A percentile compares a stretch with the other conserved stretches of the same genome.
Evolutionary conservation across 306 rosid genomes (phyloP).

Genomic region (Fragaria vesca): DNA sequence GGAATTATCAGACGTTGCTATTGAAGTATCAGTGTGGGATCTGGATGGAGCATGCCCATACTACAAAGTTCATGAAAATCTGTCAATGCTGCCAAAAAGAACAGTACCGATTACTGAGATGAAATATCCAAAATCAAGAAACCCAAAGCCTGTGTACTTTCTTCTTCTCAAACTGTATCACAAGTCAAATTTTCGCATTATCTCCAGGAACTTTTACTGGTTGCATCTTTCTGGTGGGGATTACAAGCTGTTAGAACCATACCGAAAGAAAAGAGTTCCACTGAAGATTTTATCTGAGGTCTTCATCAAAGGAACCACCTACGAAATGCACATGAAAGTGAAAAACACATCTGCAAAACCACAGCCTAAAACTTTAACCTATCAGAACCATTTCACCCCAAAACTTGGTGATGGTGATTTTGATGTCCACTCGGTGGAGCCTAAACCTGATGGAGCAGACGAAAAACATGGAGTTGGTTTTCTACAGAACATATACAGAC

Average conservation of each 20-base stretch:
- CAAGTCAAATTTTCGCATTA: conserved; percentile 48
- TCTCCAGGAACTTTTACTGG: conserved; percentile 94
- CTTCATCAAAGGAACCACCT: conserved; percentile 52
- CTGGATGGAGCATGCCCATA: conserved; percentile 80
- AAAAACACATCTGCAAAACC: conserved; percentile 59
- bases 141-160: conserved; percentile 77
- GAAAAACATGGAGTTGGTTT: conserved; percentile 38
- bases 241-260: conserved; percentile 77
- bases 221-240: conserved; percentile 77
- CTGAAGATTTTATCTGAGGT: conserved; percentile 63
- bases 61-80: conserved; percentile 50
- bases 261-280: conserved; percentile 62
- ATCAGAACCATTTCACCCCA: conserved; percentile 36
- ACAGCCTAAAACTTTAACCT: conserved; percentile 33
- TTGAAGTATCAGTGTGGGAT: conserved; percentile 93
- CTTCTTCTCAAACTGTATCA: conserved; percentile 88
- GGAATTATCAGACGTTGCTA: conserved; percentile 58
- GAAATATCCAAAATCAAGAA: conserved; percentile 72
- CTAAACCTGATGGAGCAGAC: conserved; percentile 23
- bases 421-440: conserved; percentile 25
- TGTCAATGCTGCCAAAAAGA: conserved; percentile 61
- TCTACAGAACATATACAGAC: conserved; percentile 47
- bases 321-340: conserved; percentile 59
- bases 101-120: conserved; percentile 63
- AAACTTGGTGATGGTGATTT: conserved; percentile 36